Evolutionary conservation across 495 filamentous ascomycete species (phyloP).

Genomic region (Penicillium angulare): DNA sequence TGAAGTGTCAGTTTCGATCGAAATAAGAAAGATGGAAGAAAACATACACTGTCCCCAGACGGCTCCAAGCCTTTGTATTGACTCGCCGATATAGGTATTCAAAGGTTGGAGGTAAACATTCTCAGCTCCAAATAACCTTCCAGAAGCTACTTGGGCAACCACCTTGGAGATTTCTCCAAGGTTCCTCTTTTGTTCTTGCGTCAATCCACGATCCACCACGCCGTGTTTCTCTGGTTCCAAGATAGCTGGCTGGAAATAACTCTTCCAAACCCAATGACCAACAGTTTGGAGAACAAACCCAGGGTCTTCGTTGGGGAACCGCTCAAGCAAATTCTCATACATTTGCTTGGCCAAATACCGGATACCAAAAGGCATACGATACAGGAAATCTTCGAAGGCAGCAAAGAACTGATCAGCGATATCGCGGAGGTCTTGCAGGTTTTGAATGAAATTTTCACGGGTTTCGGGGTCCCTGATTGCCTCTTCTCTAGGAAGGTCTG

Average conservation of each 20-base stretch:
- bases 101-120: constrained; percentile 95
- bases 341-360: constrained; percentile 86
- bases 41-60: constrained; percentile 66
- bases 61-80: constrained; percentile 73
- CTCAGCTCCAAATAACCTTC: constrained; percentile 85
- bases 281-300: constrained; percentile 78
- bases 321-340: constrained; percentile 70
- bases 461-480: constrained; percentile 94
- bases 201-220: constrained; percentile 80
- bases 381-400: constrained; percentile 75
- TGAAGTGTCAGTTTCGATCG: constrained; percentile 26
- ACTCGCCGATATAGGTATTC: constrained; percentile 84
- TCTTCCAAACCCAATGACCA: constrained; percentile 88
- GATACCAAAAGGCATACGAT: constrained; percentile 89
- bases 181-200: constrained; percentile 91
- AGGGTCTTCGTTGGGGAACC: constrained; percentile 77
- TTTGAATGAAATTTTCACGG: constrained; percentile 84
- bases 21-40: neutral
- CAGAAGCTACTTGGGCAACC: constrained; percentile 78
- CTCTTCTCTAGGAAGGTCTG: constrained; percentile 82
- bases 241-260: constrained; percentile 87
- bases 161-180: constrained; percentile 89
- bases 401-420: constrained; percentile 86
- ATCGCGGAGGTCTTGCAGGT: constrained; percentile 89
- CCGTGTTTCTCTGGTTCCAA: constrained; percentile 85